Evolutionary conservation across 306 rosid genomes (phyloP), one percentile per base, ranked within the genome.

Genomic region (Lathyrus sativus): DNA sequence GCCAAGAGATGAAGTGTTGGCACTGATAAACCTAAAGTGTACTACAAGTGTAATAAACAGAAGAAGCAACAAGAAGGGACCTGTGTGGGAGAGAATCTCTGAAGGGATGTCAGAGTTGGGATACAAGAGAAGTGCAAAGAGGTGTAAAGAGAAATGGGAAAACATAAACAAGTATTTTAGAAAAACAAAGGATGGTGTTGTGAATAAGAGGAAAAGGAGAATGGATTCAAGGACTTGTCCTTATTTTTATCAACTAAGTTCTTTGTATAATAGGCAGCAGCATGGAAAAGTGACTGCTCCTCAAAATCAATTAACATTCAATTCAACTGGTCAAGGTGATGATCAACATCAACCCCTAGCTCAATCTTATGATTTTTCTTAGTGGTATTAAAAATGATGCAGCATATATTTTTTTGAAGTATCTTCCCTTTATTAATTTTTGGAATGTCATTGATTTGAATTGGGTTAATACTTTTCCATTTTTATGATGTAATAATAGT

Each of bases 141-240:
- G 96, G 59, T 92, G 98, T 71, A 92, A 92, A 45, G 98, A 92
- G 66, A 92, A 92, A 43, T 92, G 96, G 98, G 98, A 92, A 77
- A 92, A 92, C 77, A 89, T 92, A 44, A 92, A 89, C 66, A 92
- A 92, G 77, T 92, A 92, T 80, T 89, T 87, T 46, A 89, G 95
- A 35, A 92, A 92, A 71, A 92, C 98, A 2, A 92, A 86, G 61
- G 82, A 89, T 18, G n/a, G 5, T 66, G 77, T 62, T 11, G 41
- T 29, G 41, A 57, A 13, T 59, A 79, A 78, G 54, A 92, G 83
- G 83, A 92, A 87, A 71, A 89, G 98, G 85, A 83, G 96, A 1
- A 22, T 84, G 39, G 90, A 89, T 12, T 89, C 96, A 4, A 87
- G 96, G 77, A 92, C 98, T 3, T 92, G 98, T 70, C 98, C 98